Evolutionary conservation across 2,329 filamentous ascomycete species (phyloP), one percentile per base, ranked within the genome.

Genomic region (Ophiocordyceps camponoti-saundersi): DNA sequence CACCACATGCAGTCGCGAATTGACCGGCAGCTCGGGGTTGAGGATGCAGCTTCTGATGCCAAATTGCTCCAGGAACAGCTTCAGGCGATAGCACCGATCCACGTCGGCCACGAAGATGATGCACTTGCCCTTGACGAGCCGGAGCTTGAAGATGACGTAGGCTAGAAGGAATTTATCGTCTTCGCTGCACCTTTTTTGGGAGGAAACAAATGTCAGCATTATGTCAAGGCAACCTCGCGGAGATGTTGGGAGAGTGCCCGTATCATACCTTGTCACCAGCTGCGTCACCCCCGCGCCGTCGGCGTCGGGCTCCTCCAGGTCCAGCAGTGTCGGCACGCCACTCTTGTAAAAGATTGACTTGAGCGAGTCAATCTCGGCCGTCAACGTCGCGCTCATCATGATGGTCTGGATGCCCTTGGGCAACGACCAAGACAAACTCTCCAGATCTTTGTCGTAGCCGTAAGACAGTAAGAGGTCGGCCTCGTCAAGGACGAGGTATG

Each of bases 41-140:
- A 98, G 68, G 26, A 95, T 85, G 63, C 86, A 94, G 57, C 85
- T 90, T 60, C 87, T 83, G 59, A 95, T 90, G 44, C 88, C 89
- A 58, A 98, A 98, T 60, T 98, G 92, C 64, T 98, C 92, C 46
- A 98, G 76, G 60, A 92, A 98, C 8, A 98, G 73, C 65, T 95
- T 95, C 22, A 98, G 68, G 34, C 92, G 78, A 64, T 98, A 98
- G 56, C 85, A 94, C 52, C 72, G 67, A 64, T 95, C 89, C 47
- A 94, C 82, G 54, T 95, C 87, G 26, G 79, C 82, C 7, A 95
- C 88, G 50, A 75, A 75, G 42, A 75, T 70, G 51, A 75, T 67
- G 49, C 83, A 84, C 63, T 96, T 96, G 52, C 92, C 92, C 62
- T 90, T 94, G 59, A 98, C 82, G 46, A 96, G 70, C 61, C 92